Conservation (phyloP, 805 yeast genomes). For the Cyberlindnera euphorbiiphila region DNA sequence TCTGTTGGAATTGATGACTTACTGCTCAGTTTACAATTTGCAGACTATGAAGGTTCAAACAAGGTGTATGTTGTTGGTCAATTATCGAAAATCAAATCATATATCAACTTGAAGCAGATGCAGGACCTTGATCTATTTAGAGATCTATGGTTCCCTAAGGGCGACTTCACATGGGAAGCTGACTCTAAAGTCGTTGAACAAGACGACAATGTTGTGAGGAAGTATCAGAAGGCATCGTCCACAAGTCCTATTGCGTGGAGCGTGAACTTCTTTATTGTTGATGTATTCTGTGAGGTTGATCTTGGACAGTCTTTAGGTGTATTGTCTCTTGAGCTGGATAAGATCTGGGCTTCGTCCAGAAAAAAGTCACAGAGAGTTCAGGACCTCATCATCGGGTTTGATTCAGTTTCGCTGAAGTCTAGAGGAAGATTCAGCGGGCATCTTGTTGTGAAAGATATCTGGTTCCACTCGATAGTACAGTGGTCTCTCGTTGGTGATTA, state of each 20-base stretch:
- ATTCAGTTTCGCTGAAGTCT: conserved; percentile 46
- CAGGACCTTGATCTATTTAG: conserved; percentile 81
- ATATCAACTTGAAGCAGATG: conserved; percentile 74
- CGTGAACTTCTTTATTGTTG: conserved; percentile 50
- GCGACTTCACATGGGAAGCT: too few species aligned
- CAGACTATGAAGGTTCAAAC: conserved; percentile 37
- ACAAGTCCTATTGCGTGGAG: conserved; percentile 75
- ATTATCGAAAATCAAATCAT: conserved; percentile 53
- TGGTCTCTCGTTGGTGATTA: conserved; percentile 55
- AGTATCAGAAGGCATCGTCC: conserved; percentile 54
- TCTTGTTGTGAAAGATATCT: conserved; percentile 44
- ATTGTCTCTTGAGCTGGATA: conserved; percentile 48
- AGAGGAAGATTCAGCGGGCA: conserved; percentile 81
- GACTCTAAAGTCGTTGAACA: too few species aligned
- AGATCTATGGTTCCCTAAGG: conserved; percentile 71
- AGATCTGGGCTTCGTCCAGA: conserved; percentile 64
- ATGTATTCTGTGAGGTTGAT: conserved; percentile 57
- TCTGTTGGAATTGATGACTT: conserved; percentile 48
- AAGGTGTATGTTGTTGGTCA: conserved; percentile 48
- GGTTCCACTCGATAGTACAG: conserved; percentile 60
- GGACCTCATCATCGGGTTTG: conserved; percentile 57
- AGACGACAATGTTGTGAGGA: conserved; percentile 32
- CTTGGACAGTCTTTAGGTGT: conserved; percentile 83
- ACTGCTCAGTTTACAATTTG: conserved; percentile 44
- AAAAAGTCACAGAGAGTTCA: conserved; percentile 72